Percentiles rank a stretch among this genome's conserved stretches.
These are phyloP conservation scores for Anthracocystis walkeri DNA, from an alignment of 1,284 basidiomycete genomes.

Conservation along the genomic window DNA sequence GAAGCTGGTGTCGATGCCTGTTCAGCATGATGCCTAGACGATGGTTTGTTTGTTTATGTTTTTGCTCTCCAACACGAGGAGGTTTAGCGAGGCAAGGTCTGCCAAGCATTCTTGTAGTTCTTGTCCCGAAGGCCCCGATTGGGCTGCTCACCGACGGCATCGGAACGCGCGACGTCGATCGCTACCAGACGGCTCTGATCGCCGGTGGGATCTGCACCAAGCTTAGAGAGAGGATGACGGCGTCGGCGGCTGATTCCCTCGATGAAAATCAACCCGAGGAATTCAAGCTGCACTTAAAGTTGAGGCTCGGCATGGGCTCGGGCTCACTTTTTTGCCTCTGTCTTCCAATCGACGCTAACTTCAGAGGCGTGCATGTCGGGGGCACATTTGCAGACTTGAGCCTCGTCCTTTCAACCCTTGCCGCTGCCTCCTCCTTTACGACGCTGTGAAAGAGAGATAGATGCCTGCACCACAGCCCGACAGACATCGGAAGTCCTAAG, in stretches of 20 bases:
- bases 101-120: neutral
- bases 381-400: too few relatives aligned
- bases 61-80: neutral
- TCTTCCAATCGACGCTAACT: too few relatives aligned
- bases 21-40: too few relatives aligned
- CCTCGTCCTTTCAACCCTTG: too few relatives aligned
- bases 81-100: neutral
- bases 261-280: conserved; percentile 5
- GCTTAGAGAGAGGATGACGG: neutral
- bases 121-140: neutral
- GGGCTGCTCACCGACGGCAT: neutral
- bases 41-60: neutral
- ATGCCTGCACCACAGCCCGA: neutral
- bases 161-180: conserved; percentile 4
- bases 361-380: too few relatives aligned
- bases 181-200: neutral
- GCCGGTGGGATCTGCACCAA: too few relatives aligned
- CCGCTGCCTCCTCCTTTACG: too few relatives aligned
- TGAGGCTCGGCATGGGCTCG: conserved; percentile 31
- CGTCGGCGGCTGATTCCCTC: too few relatives aligned
- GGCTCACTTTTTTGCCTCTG: neutral
- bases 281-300: conserved; percentile 38
- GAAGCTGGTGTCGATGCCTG: too few relatives aligned
- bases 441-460: too few relatives aligned
- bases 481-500: neutral